phyloP scores from a whole-genome alignment of 176 grass and related monocot genomes.

The Coix lacrymajobi region DNA sequence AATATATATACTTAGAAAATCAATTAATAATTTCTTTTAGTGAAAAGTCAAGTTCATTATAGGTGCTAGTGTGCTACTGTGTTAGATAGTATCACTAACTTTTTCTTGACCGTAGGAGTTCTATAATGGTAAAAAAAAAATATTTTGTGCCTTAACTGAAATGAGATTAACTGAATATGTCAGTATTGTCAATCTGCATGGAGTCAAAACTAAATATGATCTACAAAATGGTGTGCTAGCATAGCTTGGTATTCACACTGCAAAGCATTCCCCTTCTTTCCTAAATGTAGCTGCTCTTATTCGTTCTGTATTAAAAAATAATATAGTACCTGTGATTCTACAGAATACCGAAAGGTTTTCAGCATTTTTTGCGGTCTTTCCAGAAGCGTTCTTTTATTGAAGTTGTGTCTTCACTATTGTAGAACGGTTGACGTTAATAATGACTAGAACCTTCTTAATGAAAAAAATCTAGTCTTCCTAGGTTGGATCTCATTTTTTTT shows the following conservation, averaged over 20 bases:
- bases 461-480: too few species aligned
- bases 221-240: background rate
- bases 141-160: background rate
- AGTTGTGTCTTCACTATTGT: background rate
- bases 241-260: background rate
- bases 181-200: background rate
- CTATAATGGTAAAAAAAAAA: background rate
- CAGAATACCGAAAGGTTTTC: background rate
- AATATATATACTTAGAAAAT: background rate
- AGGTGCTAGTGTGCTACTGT: background rate
- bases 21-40: background rate
- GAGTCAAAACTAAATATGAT: background rate
- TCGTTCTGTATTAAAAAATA: background rate
- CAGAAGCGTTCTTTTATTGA: background rate
- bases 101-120: background rate
- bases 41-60: background rate
- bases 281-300: background rate
- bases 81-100: background rate
- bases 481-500: too few species aligned
- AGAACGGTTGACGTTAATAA: background rate
- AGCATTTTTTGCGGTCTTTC: background rate
- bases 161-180: conserved; percentile 13
- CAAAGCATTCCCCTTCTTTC: background rate
- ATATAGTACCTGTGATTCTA: background rate
- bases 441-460: background rate